Conservation (phyloP, 2,329 filamentous ascomycete genomes). For the Mariannaea sp. region DNA sequence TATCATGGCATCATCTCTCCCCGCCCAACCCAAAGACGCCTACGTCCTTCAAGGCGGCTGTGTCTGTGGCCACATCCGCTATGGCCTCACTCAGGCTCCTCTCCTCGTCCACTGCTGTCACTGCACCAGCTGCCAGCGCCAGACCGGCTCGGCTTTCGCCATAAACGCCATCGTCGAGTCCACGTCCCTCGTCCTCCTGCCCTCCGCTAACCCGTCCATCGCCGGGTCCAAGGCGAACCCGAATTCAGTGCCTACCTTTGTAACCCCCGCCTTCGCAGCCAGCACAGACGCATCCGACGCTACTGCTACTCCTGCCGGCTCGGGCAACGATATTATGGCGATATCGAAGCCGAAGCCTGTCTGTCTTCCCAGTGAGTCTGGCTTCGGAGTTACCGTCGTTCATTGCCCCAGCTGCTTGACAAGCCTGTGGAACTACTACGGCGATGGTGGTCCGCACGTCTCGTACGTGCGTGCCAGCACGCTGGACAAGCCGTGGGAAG, state of each 20-base stretch:
- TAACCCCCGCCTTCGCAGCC: constrained; percentile 30
- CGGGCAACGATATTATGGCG: background rate
- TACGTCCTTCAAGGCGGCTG: constrained; percentile 56
- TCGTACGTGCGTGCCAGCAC: constrained; percentile 51
- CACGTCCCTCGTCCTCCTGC: constrained; percentile 41
- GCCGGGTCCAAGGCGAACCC: constrained; percentile 24
- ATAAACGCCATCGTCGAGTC: constrained; percentile 51
- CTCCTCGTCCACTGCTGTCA: constrained; percentile 53
- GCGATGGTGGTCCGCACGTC: constrained; percentile 37
- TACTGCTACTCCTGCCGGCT: no score
- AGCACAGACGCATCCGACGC: constrained; percentile 25
- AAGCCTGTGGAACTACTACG: constrained; percentile 50
- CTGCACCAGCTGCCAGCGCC: constrained; percentile 53
- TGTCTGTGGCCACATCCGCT: constrained; percentile 71
- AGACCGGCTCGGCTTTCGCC: constrained; percentile 47
- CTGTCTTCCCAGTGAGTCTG: constrained; percentile 47
- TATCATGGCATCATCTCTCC: constrained; percentile 31
- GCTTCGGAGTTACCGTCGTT: constrained; percentile 46
- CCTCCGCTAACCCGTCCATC: constrained; percentile 32
- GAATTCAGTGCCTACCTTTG: constrained; percentile 12
- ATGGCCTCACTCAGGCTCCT: constrained; percentile 63
- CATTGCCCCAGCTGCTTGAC: constrained; percentile 50
- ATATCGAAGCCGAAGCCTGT: constrained; percentile 27
- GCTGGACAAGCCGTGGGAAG: constrained; percentile 45
- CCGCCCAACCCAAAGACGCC: constrained; percentile 32